Percentiles rank a stretch among this genome's conserved stretches.
phyloP scores from a whole-genome alignment of 345 rosid species.

The Hypericum perforatum region DNA sequence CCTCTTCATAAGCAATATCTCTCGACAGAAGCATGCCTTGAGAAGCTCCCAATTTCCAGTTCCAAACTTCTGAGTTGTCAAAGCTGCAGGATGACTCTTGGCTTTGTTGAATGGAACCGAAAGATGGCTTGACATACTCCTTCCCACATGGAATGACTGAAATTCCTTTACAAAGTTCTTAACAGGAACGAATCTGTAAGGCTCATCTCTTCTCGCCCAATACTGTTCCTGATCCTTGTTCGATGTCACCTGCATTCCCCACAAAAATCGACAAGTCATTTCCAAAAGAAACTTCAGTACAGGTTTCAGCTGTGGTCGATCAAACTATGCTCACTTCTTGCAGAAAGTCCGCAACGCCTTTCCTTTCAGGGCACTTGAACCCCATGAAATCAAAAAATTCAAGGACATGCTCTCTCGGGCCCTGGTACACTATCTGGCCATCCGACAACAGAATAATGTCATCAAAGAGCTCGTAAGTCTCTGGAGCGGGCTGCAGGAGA shows the following conservation, averaged over 20 bases:
- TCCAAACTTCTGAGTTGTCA: neutral
- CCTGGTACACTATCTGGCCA: constrained; percentile 2
- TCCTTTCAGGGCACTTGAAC: constrained; percentile 1
- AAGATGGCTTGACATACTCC: neutral
- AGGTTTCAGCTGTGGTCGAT: neutral
- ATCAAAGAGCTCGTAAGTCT: constrained; percentile 4
- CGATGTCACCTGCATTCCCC: neutral
- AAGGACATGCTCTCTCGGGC: neutral
- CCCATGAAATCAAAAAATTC: neutral
- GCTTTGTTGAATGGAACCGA: neutral
- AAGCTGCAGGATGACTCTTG: neutral
- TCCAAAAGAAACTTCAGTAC: neutral
- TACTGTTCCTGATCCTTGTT: constrained; percentile 3
- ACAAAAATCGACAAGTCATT: too few relatives aligned
- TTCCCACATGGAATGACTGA: constrained; percentile 4
- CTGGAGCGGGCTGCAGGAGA: constrained; percentile 7
- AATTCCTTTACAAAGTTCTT: neutral
- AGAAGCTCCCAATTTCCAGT: neutral
- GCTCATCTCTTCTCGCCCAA: neutral
- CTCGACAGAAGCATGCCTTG: neutral
- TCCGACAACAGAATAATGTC: constrained; percentile 1
- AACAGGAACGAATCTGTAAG: neutral
- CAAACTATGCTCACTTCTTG: neutral
- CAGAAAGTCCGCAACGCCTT: neutral
- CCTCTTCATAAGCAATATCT: constrained; percentile 4